These are phyloP conservation scores for Camellia sinensis DNA, from an alignment of 148 eudicot genomes.

Conservation along the genomic window DNA sequence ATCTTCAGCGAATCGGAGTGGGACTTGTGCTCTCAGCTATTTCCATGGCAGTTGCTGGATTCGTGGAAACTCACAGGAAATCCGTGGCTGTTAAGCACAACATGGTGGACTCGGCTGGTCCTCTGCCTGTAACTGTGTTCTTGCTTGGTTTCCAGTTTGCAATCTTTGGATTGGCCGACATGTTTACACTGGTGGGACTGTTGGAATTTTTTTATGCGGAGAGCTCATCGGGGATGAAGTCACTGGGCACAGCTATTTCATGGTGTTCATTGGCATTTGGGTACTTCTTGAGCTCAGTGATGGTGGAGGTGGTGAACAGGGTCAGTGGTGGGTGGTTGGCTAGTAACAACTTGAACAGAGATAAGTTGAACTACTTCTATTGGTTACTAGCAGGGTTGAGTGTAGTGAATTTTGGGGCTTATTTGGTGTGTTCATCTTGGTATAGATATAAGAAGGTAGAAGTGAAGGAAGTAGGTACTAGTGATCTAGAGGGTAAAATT, in stretches of 20 bases:
- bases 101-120: conserved; percentile 29
- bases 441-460: conserved; percentile 37
- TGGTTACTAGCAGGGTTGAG: conserved; percentile 43
- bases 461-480: conserved; percentile 12
- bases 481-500: conserved; percentile 11
- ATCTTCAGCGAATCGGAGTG: conserved; percentile 47
- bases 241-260: conserved; percentile 39
- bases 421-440: conserved; percentile 45
- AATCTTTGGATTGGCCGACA: conserved; percentile 49
- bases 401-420: conserved; percentile 40
- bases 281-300: conserved; percentile 40
- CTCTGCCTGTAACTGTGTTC: conserved; percentile 44
- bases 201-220: conserved; percentile 46
- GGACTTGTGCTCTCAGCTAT: conserved; percentile 46
- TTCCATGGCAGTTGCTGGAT: conserved; percentile 44
- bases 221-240: conserved; percentile 46
- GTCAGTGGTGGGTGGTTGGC: conserved; percentile 53
- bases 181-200: conserved; percentile 48
- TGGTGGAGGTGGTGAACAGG: conserved; percentile 43
- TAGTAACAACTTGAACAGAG: conserved; percentile 42
- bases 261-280: conserved; percentile 52
- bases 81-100: conserved; percentile 24
- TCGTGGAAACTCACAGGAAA: conserved; percentile 36
- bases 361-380: conserved; percentile 45
- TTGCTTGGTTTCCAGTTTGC: conserved; percentile 46